Base-by-base conservation (phyloP, 495 filamentous ascomycete genomes). In the Cairneyella variabilis region DNA sequence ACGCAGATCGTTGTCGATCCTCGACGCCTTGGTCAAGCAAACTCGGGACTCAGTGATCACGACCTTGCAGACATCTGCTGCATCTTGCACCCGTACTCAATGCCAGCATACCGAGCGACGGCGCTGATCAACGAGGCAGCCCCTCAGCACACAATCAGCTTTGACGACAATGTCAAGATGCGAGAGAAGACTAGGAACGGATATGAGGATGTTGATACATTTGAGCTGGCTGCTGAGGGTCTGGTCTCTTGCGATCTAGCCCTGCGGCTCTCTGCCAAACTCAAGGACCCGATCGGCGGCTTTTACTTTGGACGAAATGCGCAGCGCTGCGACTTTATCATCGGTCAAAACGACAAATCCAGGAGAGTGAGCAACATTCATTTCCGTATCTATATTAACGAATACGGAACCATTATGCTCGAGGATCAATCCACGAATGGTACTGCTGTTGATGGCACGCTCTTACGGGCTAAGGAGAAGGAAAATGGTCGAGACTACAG, bases 361-460 rank as follows among this genome's bases (percentile, higher is more conserved):
- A 79, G 69, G 47, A 78, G 83, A 17, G 73, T 97, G 32, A 96
- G 91, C 68, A 96, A 96, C 63, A 74, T 80, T 11, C 93, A 98
- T 62, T 98, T 96, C 65, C 83, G 89, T 28, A 95, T 98, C 50
- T 95, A 84, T 61, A 69, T 96, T 46, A 97, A 89, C 50, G 69
- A 79, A 3, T 78, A 86, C 41, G 88, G 82, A 10, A 82, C 86
- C 38, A 72, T 97, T 58, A 95, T 98, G 91, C 69, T 97, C 3
- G 83, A 95, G 65, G 93, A 98, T 57, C 77, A 79, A 48, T 97
- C 93, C 0, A 95, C 90, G 0, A 97, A 96, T 57, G 93, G 93
- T 20, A 97, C 95, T 6, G 67, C 88, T 30, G 90, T 98, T 42
- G 91, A 64, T 44, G 54, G 52, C 10, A 22, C n/a, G 30, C 26